Conservation (phyloP, 2,329 filamentous ascomycete species). For the Penicillium verrucosum region DNA sequence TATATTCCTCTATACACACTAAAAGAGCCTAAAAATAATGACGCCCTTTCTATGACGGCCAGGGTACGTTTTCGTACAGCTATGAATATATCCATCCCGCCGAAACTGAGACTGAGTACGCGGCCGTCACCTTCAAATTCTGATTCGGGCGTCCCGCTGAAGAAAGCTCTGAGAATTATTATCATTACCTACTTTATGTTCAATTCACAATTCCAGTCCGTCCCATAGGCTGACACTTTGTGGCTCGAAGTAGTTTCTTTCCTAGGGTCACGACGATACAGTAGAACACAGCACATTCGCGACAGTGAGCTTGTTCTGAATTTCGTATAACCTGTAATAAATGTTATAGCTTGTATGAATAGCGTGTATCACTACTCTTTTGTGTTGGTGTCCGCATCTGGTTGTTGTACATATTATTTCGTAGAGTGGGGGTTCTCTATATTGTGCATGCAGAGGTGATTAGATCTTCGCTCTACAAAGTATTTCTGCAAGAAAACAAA, state of each 20-base stretch:
- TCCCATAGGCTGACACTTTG: slow-evolving; percentile 2
- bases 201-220: background rate
- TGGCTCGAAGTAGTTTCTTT: slow-evolving; percentile 5
- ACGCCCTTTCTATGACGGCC: background rate
- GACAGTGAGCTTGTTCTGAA: background rate
- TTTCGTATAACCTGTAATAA: background rate
- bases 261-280: background rate
- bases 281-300: background rate
- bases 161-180: slow-evolving; percentile 1
- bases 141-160: slow-evolving; percentile 10
- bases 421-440: background rate
- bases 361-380: background rate
- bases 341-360: background rate
- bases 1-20: background rate
- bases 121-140: slow-evolving; percentile 10
- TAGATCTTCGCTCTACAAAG: background rate
- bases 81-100: background rate
- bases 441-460: background rate
- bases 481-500: background rate
- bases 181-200: slow-evolving; percentile 14
- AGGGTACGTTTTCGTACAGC: background rate
- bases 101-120: background rate
- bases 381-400: background rate
- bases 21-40: background rate
- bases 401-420: background rate